These are phyloP conservation scores for Ogataea salicorniae DNA, from an alignment of 805 yeast genomes.

Conservation along the genomic window DNA sequence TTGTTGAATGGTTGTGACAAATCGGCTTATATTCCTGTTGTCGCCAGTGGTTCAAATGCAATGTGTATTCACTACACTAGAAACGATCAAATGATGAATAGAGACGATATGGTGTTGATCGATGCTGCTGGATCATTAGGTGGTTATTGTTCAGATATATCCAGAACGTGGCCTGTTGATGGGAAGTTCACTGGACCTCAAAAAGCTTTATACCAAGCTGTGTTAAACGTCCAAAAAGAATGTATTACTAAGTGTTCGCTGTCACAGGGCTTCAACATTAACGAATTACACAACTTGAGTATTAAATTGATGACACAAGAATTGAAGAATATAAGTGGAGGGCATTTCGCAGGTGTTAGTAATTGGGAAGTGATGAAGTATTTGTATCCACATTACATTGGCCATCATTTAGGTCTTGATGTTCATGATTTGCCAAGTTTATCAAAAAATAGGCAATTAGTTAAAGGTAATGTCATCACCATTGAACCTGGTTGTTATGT, in stretches of 20 bases:
- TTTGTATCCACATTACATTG: constrained; percentile 89
- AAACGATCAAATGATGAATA: constrained; percentile 75
- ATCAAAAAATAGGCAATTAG: constrained; percentile 50
- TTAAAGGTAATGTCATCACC: constrained; percentile 78
- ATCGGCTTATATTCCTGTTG: constrained; percentile 91
- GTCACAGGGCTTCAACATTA: constrained; percentile 46
- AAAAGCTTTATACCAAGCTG: constrained; percentile 82
- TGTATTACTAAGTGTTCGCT: constrained; percentile 71
- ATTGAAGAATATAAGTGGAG: constrained; percentile 67
- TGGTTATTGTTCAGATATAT: constrained; percentile 93
- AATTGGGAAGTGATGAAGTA: constrained; percentile 47
- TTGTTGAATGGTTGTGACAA: constrained; percentile 84
- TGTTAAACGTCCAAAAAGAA: constrained; percentile 71
- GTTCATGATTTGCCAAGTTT: constrained; percentile 75
- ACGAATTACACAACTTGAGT: constrained; percentile 72
- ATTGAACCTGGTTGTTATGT: constrained; percentile 95
- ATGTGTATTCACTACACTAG: constrained; percentile 90
- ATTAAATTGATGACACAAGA: constrained; percentile 55
- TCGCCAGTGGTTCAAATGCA: constrained; percentile 90
- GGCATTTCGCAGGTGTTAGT: constrained; percentile 33
- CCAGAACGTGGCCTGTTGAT: constrained; percentile 91
- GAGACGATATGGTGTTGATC: constrained; percentile 74
- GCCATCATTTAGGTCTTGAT: constrained; percentile 92
- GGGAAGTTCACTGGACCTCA: constrained; percentile 75
- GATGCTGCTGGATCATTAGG: constrained; percentile 95